Evolutionary conservation across 2,329 filamentous ascomycete genomes (phyloP), one percentile per base, ranked within the genome.

Genomic region (Neobulgaria alba): DNA sequence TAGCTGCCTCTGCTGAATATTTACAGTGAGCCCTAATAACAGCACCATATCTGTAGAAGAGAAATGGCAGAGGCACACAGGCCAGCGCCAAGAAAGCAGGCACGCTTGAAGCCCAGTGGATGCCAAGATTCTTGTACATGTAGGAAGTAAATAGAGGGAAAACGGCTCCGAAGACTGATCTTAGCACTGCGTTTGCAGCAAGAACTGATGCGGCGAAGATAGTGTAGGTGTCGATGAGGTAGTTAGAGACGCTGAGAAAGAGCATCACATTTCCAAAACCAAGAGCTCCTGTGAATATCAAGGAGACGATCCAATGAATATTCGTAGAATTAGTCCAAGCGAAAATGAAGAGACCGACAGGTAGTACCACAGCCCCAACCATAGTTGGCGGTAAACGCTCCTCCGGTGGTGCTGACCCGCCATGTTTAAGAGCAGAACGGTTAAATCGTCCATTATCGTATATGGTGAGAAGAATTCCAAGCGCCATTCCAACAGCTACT

Each of bases 321-420:
- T 18, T 26, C 7, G 36, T 35, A n/a, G 20, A 33, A 3, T 7
- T 42, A 9, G 43, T 75, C 43, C 85, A 78, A 38, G 67, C 73
- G 1, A 76, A 75, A 0, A 79, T 77, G 63, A 88, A 86, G 7
- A 94, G 67, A 0, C 88, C 87, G 7, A 79, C 71, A 0, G 89
- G 88, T 33, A 95, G 73, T 2, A 90, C 66, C 0, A 77, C 69
- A 29, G 80, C 78, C 30, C 84, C 79, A 30, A 88, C 58, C 61
- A 87, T 94, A 10, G 82, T 74, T 56, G 88, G 86, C 62, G 89
- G 92, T 1, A 95, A 68, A 1, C 88, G 72, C 0, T 77, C 76
- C 61, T 95, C 89, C 0, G 86, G 84, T 14, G 18, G 16, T 9
- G 20, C 62, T 18, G 37, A 23, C 15, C 14, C 1, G 36, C 4